Base-by-base conservation (phyloP, 1,139 yeast species). In the Taphrina betulina region DNA sequence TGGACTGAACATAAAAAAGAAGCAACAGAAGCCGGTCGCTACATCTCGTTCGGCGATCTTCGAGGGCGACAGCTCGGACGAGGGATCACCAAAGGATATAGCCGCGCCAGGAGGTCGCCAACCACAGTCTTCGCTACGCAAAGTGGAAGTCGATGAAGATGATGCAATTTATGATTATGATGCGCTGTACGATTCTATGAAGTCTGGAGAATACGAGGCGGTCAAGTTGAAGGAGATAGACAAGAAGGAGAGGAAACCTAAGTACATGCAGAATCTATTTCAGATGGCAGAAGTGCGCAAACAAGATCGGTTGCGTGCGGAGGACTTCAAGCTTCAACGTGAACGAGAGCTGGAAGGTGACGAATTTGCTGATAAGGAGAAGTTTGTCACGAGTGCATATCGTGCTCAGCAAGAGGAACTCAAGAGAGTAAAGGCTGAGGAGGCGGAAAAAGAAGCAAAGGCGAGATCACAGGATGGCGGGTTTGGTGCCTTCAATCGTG, bases 321-420 rank as follows among this genome's bases (percentile, higher is more conserved):
- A 65, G 38, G 75, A 68, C 22, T 56, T 66, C 12, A 65, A 65
- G 46, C 58, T 65, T 0, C 66, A 64, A 24, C 63, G 62, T 24
- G 72, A 70, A 53, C 58, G 72, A 14, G 72, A 67, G 23, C 72
- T 68, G 52, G 67, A 64, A 37, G 69, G 69, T 1, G 75, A 74
- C 35, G 67, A 68, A 51, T 71, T 63, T 54, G 69, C 68, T 5
- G 75, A 68, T 24, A 74, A 72, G 60, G 79, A 76, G 50, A 69
- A 64, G 45, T 76, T 76, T 64, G 75, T 75, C 3, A 74, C 80
- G 0, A 59, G 69, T 1, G 73, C 75, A 0, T 78, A 77, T 60
- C 69, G 71, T 59, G 62, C 66, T 40, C 71, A 70, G 53, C 72
- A 69, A 58, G 69, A 69, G 29, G 72, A 70, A 48, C 50, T 69